These are phyloP conservation scores for Trichophyton rubrum DNA, from an alignment of 2,329 filamentous ascomycete genomes.

Conservation along the genomic window DNA sequence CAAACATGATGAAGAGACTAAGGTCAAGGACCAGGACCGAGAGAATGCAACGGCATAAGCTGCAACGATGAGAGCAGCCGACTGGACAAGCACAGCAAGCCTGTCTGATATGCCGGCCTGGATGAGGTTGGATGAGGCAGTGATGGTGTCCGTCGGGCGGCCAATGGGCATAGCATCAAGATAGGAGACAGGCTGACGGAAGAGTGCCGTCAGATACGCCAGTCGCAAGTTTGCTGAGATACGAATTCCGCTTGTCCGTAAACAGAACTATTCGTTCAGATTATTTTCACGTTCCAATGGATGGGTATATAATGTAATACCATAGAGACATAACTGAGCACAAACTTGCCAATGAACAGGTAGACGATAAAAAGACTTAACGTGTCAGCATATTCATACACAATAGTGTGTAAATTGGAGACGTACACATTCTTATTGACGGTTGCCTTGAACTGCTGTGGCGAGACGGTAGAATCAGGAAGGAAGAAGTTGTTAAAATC, in stretches of 20 bases:
- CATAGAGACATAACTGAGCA: conserved; percentile 43
- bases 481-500: conserved; percentile 46
- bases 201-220: conserved; percentile 38
- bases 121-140: conserved; percentile 40
- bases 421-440: conserved; percentile 33
- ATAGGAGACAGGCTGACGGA: conserved; percentile 38
- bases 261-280: conserved; percentile 27
- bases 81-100: conserved; percentile 34
- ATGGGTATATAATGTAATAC: conserved; percentile 21
- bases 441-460: conserved; percentile 38
- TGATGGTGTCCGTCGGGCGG: conserved; percentile 41
- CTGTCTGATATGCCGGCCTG: conserved; percentile 45
- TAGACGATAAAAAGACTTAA: conserved; percentile 45
- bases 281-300: neutral
- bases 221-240: conserved; percentile 41
- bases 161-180: conserved; percentile 41
- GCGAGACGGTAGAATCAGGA: conserved; percentile 28
- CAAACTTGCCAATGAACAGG: conserved; percentile 44
- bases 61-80: conserved; percentile 30
- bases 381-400: neutral
- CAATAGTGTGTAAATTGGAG: neutral
- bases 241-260: conserved; percentile 39
- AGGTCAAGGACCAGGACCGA: conserved; percentile 41
- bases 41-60: conserved; percentile 42
- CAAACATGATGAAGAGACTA: conserved; percentile 38